Percentiles rank a stretch among this genome's conserved stretches.
These are phyloP conservation scores for Cyclotella kingstonii DNA, from an alignment of 108 stramenopile species.

Conservation along the genomic window DNA sequence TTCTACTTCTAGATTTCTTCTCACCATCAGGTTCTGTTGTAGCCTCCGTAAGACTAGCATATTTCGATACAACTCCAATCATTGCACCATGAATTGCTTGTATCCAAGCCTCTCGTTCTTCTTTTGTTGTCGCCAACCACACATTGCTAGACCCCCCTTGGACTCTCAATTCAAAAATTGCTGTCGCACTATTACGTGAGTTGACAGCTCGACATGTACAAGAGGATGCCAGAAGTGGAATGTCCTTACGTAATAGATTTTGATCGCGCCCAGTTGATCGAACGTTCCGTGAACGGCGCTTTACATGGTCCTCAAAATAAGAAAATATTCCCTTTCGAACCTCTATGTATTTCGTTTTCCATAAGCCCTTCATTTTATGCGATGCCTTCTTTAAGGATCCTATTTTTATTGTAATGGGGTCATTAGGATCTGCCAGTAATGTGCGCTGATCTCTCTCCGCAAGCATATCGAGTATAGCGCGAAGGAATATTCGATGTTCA, in stretches of 20 bases:
- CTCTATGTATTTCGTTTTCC: slow-evolving; percentile 82
- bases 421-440: no score
- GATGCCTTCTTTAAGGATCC: slow-evolving; percentile 81
- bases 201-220: slow-evolving; percentile 75
- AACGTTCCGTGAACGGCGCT: no score
- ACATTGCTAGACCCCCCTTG: slow-evolving; percentile 62
- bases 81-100: slow-evolving; percentile 76
- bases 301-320: slow-evolving; percentile 58
- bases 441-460: slow-evolving; percentile 59
- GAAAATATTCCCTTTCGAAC: slow-evolving; percentile 72
- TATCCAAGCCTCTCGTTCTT: slow-evolving; percentile 76
- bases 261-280: no score
- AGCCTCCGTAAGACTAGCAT: no score
- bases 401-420: slow-evolving; percentile 60
- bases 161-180: slow-evolving; percentile 52
- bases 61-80: no score
- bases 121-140: slow-evolving; percentile 72
- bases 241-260: slow-evolving; percentile 58
- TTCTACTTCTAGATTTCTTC: slow-evolving; percentile 13
- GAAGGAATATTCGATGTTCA: slow-evolving; percentile 80
- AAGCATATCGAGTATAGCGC: slow-evolving; percentile 62
- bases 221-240: slow-evolving; percentile 50
- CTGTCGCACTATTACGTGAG: slow-evolving; percentile 51
- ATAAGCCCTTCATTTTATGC: slow-evolving; percentile 64
- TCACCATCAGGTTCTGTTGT: no score